Evolutionary conservation across 805 yeast species (phyloP), one percentile per base, ranked within the genome.

Genomic region (Yamadazyma scolyti): DNA sequence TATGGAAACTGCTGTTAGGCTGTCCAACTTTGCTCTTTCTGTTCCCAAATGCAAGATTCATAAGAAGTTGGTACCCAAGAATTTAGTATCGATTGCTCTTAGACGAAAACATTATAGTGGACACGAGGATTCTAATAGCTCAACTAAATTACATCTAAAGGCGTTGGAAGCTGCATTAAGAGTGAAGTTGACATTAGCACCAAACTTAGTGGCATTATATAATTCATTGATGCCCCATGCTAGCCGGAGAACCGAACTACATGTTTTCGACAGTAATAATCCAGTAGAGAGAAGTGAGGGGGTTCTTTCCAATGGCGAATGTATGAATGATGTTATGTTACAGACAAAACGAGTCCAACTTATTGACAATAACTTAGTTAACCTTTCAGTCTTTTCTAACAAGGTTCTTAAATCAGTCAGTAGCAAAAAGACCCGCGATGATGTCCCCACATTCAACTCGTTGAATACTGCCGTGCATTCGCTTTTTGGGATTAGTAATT

Each of bases 101-200:
- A 40, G 68, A 20, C 49, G 64, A 18, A 62, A 62, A 36, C 45
- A 54, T 15, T 27, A 46, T 2, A 30, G 48, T 13, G 48, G 45
- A 20, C 42, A 15, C 4, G 27, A 20, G 19, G 33, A 30, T 5
- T 9, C 27, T 3, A n/a, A 10, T 2, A 21, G 8, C 10, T 11
- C 19, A 9, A 14, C 29, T 4, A 65, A 63, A 33, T 48, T 61
- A 14, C 68, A 64, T 34, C 45, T 60, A 9, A 65, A 60, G 37
- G 73, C 75, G 9, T 48, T 74, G 13, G 74, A 75, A 21, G 74
- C 77, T 2, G 75, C 73, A 12, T 61, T 76, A 4, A 61, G 66
- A 34, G 66, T 74, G 3, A 61, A 74, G 27, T 47, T 74, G n/a
- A 62, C 77, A 0, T 38, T 68, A 29, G 68, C 68, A 4, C 68